Base-by-base conservation (phyloP, 2,329 filamentous ascomycete genomes). In the Monilinia polystroma region DNA sequence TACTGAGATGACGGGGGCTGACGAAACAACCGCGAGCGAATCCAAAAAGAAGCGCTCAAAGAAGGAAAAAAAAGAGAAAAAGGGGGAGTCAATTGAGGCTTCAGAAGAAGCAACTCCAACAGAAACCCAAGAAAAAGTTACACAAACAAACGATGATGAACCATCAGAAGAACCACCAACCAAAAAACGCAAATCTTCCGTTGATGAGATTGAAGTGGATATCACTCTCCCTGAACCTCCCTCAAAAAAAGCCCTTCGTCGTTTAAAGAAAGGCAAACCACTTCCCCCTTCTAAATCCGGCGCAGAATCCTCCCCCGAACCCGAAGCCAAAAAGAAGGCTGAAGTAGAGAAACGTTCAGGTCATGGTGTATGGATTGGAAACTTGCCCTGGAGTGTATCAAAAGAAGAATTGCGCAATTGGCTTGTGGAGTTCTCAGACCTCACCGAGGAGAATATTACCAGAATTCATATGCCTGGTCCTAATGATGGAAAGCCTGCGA, bases 331-430 rank as follows among this genome's bases (percentile, higher is more conserved):
- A 72, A 66, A 66, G 77, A 78, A 79, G 54, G 74, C 73, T 7
- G 76, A 75, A 63, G 81, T 83, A 64, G 82, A 84, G 71, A 80
- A 82, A 72, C 89, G 92, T 68, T 95, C 92, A 12, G 87, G 91
- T 23, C 88, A 92, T 78, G 92, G 93, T 69, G 87, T 99, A 71
- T 99, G 95, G 95, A 91, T 99, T 73, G 95, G 96, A 73, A 99
- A 99, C 79, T 80, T 99, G 70, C 87, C 90, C n/a, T 99, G 94
- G 82, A 87, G 85, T 57, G 82, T 90, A 52, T 95, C 90, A 55
- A 87, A 90, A 68, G 81, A 86, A 16, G 88, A 92, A 69, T 81
- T 99, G 59, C 88, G 89, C 74, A 85, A 84, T 68, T 98, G 96
- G 84, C 81, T 99, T n/a, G 84, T 89, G 45, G 85, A 88, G 49